These are phyloP conservation scores for Apiospora aurea DNA, from an alignment of 2,329 filamentous ascomycete genomes.

Conservation along the genomic window DNA sequence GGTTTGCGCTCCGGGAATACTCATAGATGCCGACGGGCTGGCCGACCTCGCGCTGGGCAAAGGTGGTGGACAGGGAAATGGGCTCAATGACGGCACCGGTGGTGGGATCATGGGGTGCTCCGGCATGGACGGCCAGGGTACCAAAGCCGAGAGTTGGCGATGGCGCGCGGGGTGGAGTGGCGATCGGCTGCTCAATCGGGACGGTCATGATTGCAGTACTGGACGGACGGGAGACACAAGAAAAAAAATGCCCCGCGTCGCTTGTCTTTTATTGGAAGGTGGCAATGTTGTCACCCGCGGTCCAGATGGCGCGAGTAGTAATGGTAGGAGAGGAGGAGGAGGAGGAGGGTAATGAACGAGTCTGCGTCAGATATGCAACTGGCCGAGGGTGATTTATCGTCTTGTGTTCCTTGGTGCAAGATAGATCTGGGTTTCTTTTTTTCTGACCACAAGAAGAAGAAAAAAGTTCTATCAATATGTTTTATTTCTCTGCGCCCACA, in stretches of 20 bases:
- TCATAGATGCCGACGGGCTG: slow-evolving; percentile 89
- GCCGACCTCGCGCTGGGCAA: slow-evolving; percentile 88
- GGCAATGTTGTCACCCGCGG: slow-evolving; percentile 11
- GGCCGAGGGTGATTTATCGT: background rate
- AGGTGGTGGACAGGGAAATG: slow-evolving; percentile 96
- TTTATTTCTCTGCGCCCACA: background rate
- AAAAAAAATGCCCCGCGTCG: background rate
- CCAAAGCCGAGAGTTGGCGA: slow-evolving; percentile 84
- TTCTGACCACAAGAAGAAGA: too few species aligned
- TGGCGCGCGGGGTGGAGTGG: slow-evolving; percentile 76
- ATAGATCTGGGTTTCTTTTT: background rate
- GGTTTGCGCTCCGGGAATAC: slow-evolving; percentile 92
- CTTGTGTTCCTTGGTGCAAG: background rate
- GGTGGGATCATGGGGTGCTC: slow-evolving; percentile 85
- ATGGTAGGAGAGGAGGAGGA: too few species aligned
- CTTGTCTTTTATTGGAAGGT: slow-evolving; percentile 10
- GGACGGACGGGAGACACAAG: background rate
- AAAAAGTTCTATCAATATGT: background rate
- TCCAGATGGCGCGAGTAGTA: slow-evolving; percentile 8
- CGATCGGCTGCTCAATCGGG: slow-evolving; percentile 55
- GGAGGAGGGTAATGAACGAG: background rate
- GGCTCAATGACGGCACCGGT: slow-evolving; percentile 96
- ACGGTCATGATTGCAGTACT: slow-evolving; percentile 31
- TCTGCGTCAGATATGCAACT: too few species aligned
- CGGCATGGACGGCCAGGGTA: slow-evolving; percentile 93